Base-by-base conservation (phyloP, 176 grass and related monocot genomes). In the Carex kokanica region DNA sequence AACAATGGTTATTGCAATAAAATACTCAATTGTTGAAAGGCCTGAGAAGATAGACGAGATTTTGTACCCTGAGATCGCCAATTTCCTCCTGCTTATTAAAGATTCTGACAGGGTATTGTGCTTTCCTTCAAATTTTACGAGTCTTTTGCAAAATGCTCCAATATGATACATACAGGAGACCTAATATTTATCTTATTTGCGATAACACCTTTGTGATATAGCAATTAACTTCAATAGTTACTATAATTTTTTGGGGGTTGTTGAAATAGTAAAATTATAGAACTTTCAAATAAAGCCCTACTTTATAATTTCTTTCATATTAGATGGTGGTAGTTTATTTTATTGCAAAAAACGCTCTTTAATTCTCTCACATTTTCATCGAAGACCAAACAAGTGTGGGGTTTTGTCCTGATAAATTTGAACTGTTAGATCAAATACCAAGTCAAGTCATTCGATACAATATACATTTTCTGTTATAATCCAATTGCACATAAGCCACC, bases 1-100 rank as follows among this genome's bases (percentile, higher is more conserved):
- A 78, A 97, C 94, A 38, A 91, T 97, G 81, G 94, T 81, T 43
- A 88, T 97, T 93, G 91, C 94, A 77, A 90, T 97, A 73, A 97
- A 97, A 83, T 97, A 97, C 75, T 91, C 94, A 20, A 97, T 97
- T 81, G 94, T 97, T 85, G 94, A 97, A 88, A 83, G 94, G 23
- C 91, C 91, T 23, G 94, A 91, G 84, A 97, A 91, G 85, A 91
- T 97, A 81, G 94, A 97, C 86, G 94, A 91, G 84, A 88, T 93
- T 49, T 86, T 97, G 69, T 90, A 86, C 84, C 85, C 87, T 10
- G 88, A 97, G 74, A 93, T 97, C 43, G 90, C 91, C 34, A 88
- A 87, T 65, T 97, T 97, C 74, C 84, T 97, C 89, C 89, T 93
- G 89, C 88, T 97, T 40, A 97, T 97, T 61, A 93, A 91, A 91